Base-by-base conservation (phyloP, 495 filamentous ascomycete species). In the Durotheca rogersii region DNA sequence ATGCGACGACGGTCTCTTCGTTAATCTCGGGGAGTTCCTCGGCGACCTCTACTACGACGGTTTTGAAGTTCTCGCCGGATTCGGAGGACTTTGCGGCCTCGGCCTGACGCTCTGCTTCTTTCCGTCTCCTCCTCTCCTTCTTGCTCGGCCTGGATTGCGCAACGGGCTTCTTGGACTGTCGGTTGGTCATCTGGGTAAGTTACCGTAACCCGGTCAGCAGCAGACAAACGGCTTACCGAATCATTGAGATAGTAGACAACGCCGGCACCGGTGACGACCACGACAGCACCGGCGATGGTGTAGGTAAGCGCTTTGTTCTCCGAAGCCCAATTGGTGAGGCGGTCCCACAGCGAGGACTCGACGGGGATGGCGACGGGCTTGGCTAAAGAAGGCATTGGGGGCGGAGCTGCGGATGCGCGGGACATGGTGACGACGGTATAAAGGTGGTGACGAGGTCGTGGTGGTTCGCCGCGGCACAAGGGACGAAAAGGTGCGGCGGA, bases 221-320 rank as follows among this genome's bases (percentile, higher is more conserved):
- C 23, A 9, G 18, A 65, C 68, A 51, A 62, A 75, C 74, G 33
- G 74, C 4, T 9, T 9, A 27, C 67, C 42, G 74, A 69, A 38
- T 67, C 65, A 49, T 71, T 79, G 40, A 95, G 74, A 66, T 96
- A 96, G 74, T 97, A 97, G 60, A 92, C 85, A 14, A 87, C 88
- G 58, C 91, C 93, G 18, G 90, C 94, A 51, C 85, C 84, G 19
- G 87, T 91, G 47, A 91, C 88, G 19, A 96, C 89, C 21, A 97
- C 82, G 34, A 90, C 90, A 19, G 95, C 86, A 67, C 92, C 93
- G 47, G 89, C 89, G 72, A 96, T 87, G 53, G 94, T 95, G 70
- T 96, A 98, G 30, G 96, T 93, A 36, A 91, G 76, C 31, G 86
- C 87, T 73, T 96, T 98, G 67, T 98, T 86, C 62, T 97, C 93